phyloP scores from a whole-genome alignment of 1,284 basidiomycete species.

The Agroathelia rolfsii region DNA sequence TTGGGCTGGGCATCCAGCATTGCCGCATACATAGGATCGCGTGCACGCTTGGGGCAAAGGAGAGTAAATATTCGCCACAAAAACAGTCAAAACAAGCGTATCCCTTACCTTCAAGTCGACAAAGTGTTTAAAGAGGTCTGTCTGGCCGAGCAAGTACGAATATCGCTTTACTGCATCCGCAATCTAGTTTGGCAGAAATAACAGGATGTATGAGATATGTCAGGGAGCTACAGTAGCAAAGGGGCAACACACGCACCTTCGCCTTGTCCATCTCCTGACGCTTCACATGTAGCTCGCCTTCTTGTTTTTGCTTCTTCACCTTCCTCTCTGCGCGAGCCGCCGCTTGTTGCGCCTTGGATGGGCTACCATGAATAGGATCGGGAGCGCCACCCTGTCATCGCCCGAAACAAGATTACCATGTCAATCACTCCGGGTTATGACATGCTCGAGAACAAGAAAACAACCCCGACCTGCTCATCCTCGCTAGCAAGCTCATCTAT shows the following conservation, averaged over 20 bases:
- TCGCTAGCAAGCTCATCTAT: slow-evolving; percentile 62
- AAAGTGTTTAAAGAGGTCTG: slow-evolving; percentile 93
- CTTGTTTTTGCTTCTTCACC: slow-evolving; percentile 59
- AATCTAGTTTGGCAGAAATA: too few relatives aligned
- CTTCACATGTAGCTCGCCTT: slow-evolving; percentile 56
- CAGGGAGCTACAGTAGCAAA: slow-evolving; percentile 4
- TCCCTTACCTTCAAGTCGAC: slow-evolving; percentile 79
- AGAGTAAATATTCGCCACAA: slow-evolving; percentile 2
- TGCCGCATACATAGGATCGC: slow-evolving; percentile 90
- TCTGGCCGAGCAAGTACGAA: slow-evolving; percentile 90
- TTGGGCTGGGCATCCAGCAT: slow-evolving; percentile 80
- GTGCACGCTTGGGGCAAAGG: slow-evolving; percentile 50
- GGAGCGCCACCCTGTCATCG: slow-evolving; percentile 33
- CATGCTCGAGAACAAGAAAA: too few relatives aligned
- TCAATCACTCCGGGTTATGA: too few relatives aligned
- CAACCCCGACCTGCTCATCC: slow-evolving; percentile 38
- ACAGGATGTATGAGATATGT: too few relatives aligned
- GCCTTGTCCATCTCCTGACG: slow-evolving; percentile 77
- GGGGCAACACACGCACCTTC: slow-evolving; percentile 38
- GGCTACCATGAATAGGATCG: too few relatives aligned
- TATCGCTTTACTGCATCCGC: slow-evolving; percentile 94
- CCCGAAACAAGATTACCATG: too few relatives aligned
- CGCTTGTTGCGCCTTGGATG: slow-evolving; percentile 27
- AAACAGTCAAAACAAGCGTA: slow-evolving; percentile 4
- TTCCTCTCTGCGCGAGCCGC: slow-evolving; percentile 41